Percentiles rank a stretch among this genome's conserved stretches.
Conservation (phyloP, 257 asterid genomes). For the Ehretia macrophylla region DNA sequence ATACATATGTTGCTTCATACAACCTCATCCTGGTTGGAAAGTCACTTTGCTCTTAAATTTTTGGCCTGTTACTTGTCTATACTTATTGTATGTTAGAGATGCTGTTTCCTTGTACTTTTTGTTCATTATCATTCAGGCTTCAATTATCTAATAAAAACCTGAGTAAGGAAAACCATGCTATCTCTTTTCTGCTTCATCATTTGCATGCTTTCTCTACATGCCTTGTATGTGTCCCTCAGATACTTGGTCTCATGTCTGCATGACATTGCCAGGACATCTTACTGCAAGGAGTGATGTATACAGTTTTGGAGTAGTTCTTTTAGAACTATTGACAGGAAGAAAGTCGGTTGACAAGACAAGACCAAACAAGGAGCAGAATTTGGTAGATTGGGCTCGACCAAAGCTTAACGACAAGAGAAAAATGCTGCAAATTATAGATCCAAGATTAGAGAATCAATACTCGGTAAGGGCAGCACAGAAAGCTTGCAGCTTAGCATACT, state of each 20-base stretch:
- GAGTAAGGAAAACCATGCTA: too few species aligned
- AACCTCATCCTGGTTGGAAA: too few species aligned
- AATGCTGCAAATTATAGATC: slow-evolving; percentile 94
- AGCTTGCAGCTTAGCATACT: slow-evolving; percentile 98
- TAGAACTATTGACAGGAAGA: slow-evolving; percentile 95
- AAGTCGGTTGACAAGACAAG: slow-evolving; percentile 97
- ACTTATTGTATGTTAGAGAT: too few species aligned
- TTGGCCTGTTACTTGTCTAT: too few species aligned
- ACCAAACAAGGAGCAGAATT: slow-evolving; percentile 96
- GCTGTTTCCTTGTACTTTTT: too few species aligned
- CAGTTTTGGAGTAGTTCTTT: slow-evolving; percentile 97
- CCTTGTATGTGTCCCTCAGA: too few species aligned
- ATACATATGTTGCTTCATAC: too few species aligned
- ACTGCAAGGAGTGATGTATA: slow-evolving; percentile 98
- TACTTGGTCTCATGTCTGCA: background rate
- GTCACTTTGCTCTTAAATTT: too few species aligned
- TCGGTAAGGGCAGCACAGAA: slow-evolving; percentile 95
- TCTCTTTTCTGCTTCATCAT: too few species aligned
- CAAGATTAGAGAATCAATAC: slow-evolving; percentile 84
- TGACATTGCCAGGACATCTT: slow-evolving; percentile 76
- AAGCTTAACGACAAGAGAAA: slow-evolving; percentile 89
- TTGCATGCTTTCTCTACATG: background rate
- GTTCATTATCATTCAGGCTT: too few species aligned
- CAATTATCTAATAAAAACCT: too few species aligned
- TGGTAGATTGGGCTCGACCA: slow-evolving; percentile 99